Conservation (phyloP, 805 yeast species). For the Saturnispora kantuleensis region DNA sequence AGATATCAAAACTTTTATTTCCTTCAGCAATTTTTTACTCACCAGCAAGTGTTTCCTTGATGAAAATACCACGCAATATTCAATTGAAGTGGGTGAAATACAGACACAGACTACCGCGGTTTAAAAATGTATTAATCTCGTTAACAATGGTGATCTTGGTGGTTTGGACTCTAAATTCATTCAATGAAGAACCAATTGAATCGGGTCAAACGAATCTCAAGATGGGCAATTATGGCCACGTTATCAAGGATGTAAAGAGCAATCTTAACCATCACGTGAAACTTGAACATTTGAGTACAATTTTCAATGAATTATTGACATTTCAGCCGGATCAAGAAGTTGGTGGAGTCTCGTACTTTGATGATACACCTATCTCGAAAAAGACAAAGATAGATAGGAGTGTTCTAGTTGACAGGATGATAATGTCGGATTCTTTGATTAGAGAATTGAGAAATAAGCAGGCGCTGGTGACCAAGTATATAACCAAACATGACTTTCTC, state of each 20-base stretch:
- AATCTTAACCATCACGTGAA: neutral
- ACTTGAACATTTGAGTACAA: neutral
- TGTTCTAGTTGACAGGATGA: neutral
- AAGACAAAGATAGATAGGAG: neutral
- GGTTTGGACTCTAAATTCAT: too few relatives aligned
- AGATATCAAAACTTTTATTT: too few relatives aligned
- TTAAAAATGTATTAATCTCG: neutral
- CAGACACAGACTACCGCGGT: too few relatives aligned
- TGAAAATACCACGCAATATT: too few relatives aligned
- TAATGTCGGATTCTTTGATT: slow-evolving; percentile 5
- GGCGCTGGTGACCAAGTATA: neutral
- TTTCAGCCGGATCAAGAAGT: slow-evolving; percentile 1
- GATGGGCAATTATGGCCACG: neutral
- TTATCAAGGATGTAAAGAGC: neutral
- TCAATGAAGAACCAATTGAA: too few relatives aligned
- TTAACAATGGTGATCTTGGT: neutral
- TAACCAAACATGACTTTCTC: neutral
- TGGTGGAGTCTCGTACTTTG: neutral
- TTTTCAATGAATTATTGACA: neutral
- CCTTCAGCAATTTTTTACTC: too few relatives aligned
- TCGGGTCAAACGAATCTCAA: neutral
- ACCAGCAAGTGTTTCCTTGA: too few relatives aligned
- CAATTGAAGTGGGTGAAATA: too few relatives aligned
- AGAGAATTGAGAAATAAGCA: slow-evolving; percentile 8
- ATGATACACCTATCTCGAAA: neutral